Conservation (phyloP, 257 asterid species). For the Primulina eburnea region DNA sequence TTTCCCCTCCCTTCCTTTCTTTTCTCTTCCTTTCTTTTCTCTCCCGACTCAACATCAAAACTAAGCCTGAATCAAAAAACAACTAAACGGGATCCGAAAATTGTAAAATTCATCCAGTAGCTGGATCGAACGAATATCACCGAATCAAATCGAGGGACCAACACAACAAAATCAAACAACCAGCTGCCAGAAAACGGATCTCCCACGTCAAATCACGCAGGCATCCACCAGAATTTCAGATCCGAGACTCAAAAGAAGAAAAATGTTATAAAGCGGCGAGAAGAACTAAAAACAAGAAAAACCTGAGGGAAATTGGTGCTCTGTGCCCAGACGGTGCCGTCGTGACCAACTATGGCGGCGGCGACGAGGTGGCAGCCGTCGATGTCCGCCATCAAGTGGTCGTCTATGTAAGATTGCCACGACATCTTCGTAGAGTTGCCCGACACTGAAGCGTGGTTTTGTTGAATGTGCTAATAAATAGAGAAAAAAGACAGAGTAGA, state of each 20-base stretch:
- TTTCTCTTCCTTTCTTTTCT: no score
- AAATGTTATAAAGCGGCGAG: not conserved
- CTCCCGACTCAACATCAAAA: no score
- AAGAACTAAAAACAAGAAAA: not conserved
- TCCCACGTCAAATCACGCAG: not conserved
- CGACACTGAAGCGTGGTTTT: not conserved
- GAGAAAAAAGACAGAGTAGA: not conserved
- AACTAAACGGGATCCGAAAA: no score
- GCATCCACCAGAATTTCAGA: constrained; percentile 21
- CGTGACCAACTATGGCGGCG: constrained; percentile 77
- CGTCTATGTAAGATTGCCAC: constrained; percentile 91
- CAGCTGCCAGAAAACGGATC: constrained; percentile 1
- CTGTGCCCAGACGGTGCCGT: constrained; percentile 87
- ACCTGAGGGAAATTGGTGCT: constrained; percentile 76
- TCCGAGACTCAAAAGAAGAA: constrained; percentile 15
- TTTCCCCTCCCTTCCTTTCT: no score
- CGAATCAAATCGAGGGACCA: not conserved
- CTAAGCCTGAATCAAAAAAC: no score
- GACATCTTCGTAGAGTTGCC: constrained; percentile 39
- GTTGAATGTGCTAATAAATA: not conserved
- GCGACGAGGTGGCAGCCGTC: constrained; percentile 60
- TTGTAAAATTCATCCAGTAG: not conserved
- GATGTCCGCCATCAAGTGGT: constrained; percentile 66
- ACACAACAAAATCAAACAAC: not conserved
- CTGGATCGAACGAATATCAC: constrained; percentile 7